These are phyloP conservation scores for Anisodus tanguticus DNA, from an alignment of 257 asterid genomes.

Conservation along the genomic window DNA sequence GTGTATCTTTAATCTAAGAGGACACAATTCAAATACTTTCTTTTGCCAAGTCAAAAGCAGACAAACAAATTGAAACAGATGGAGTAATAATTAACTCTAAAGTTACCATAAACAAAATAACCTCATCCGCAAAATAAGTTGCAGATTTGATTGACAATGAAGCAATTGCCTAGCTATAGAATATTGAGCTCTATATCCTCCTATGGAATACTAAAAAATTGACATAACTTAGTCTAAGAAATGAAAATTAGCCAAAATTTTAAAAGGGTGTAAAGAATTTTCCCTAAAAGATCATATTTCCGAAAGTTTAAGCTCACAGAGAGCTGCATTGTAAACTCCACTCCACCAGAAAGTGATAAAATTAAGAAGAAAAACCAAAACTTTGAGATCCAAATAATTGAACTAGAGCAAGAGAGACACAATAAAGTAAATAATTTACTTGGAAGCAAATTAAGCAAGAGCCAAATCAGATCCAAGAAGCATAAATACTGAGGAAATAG, in stretches of 20 bases:
- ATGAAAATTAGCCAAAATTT: neutral
- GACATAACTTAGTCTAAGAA: neutral
- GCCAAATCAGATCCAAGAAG: conserved; percentile 42
- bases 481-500: neutral
- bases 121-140: neutral
- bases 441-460: neutral
- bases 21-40: too few species aligned
- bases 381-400: conserved; percentile 30
- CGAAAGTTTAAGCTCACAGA: neutral
- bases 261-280: neutral
- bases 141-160: neutral
- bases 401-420: conserved; percentile 19
- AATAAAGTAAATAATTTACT: conserved; percentile 11
- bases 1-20: too few species aligned
- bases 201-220: neutral
- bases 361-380: conserved; percentile 9
- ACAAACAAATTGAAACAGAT: too few species aligned
- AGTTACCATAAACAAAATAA: conserved; percentile 22
- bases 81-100: neutral
- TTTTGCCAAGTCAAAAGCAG: too few species aligned
- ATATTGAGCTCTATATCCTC: neutral
- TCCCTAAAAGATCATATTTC: neutral
- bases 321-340: conserved; percentile 27
- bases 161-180: neutral
- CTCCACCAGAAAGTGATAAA: neutral